Percentiles rank a stretch among this genome's conserved stretches.
phyloP scores from a whole-genome alignment of 371 early-diverging fungal species.

The Mucor piriformis region DNA sequence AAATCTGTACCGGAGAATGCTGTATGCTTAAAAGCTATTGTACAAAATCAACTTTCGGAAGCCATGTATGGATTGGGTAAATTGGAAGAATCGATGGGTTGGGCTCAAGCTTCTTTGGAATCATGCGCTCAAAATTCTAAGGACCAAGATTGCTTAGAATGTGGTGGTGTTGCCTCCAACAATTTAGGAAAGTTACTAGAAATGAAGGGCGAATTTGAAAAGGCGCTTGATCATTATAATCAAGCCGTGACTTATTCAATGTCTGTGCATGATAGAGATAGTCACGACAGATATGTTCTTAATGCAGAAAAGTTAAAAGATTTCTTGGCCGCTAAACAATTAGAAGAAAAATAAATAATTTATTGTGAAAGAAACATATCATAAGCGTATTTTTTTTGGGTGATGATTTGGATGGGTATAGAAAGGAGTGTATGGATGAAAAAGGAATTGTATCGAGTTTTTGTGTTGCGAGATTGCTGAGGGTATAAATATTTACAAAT shows the following conservation, averaged over 20 bases:
- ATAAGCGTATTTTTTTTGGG: neutral
- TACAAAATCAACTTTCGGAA: constrained; percentile 54
- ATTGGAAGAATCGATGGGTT: constrained; percentile 52
- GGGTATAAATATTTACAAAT: constrained; percentile 2
- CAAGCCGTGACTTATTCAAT: constrained; percentile 43
- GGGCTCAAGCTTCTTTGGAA: constrained; percentile 55
- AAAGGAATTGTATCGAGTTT: neutral
- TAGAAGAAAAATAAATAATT: constrained; percentile 3
- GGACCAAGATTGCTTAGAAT: constrained; percentile 50
- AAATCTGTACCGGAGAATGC: constrained; percentile 33
- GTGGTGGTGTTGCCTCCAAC: constrained; percentile 52
- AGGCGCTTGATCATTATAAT: constrained; percentile 44
- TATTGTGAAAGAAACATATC: neutral
- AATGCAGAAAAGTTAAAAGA: constrained; percentile 36
- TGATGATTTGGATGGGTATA: neutral
- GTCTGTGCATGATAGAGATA: constrained; percentile 32
- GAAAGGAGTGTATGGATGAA: neutral
- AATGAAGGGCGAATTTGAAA: constrained; percentile 39
- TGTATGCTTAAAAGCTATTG: constrained; percentile 46
- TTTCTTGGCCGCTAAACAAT: constrained; percentile 1
- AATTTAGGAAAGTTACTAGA: constrained; percentile 53
- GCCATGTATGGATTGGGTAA: constrained; percentile 49
- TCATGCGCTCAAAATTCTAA: constrained; percentile 26
- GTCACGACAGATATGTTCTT: constrained; percentile 25
- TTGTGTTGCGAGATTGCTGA: no score